phyloP scores from a whole-genome alignment of 805 yeast species.

The Yueomyces sp. region DNA sequence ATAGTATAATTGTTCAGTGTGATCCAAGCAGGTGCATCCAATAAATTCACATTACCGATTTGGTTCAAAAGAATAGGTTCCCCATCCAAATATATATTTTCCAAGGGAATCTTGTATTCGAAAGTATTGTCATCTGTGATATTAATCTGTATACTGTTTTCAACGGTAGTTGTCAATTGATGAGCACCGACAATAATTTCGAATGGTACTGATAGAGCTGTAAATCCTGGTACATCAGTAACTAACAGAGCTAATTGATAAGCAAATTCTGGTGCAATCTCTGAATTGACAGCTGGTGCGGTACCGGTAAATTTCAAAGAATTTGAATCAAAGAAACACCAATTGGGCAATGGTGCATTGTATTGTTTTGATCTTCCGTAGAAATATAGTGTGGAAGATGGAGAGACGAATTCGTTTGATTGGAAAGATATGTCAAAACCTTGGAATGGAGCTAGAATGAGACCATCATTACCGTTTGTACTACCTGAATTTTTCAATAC shows the following conservation, averaged over 20 bases:
- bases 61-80: constrained; percentile 31
- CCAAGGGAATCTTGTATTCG: constrained; percentile 45
- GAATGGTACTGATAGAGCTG: constrained; percentile 61
- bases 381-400: constrained; percentile 39
- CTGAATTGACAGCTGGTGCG: constrained; percentile 76
- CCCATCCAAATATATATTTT: constrained; percentile 55
- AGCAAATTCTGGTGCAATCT: constrained; percentile 72
- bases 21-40: constrained; percentile 50
- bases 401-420: constrained; percentile 37
- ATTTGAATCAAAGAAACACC: constrained; percentile 60
- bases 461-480: constrained; percentile 64
- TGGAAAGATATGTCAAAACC: constrained; percentile 54
- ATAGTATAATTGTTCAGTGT: constrained; percentile 32
- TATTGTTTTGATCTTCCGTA: constrained; percentile 65
- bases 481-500: constrained; percentile 53
- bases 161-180: constrained; percentile 52
- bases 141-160: constrained; percentile 44
- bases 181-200: constrained; percentile 80
- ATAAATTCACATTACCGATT: constrained; percentile 38
- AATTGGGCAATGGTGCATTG: constrained; percentile 80
- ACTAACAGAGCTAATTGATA: constrained; percentile 67
- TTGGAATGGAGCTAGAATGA: constrained; percentile 61
- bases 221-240: constrained; percentile 59
- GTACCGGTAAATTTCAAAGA: constrained; percentile 66
- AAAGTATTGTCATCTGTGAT: constrained; percentile 52